phyloP scores from a whole-genome alignment of 441 rosid genomes.

The Croton setiger region DNA sequence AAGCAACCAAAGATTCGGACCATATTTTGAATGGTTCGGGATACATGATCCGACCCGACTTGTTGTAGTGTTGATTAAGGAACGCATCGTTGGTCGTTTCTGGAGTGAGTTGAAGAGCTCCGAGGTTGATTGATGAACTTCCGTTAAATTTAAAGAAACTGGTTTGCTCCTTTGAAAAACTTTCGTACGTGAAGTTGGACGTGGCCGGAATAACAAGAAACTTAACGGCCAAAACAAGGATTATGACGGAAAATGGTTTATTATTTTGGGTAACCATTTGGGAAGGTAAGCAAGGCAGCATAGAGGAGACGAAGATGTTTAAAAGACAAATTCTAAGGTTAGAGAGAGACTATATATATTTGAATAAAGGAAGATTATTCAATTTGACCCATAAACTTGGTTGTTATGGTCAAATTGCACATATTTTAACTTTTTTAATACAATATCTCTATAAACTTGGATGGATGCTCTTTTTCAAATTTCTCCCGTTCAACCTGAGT shows the following conservation, averaged over 20 bases:
- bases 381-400: too few species aligned
- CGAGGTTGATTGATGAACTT: not conserved
- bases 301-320: too few species aligned
- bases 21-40: slow-evolving; percentile 35
- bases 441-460: too few species aligned
- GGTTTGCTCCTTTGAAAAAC: not conserved
- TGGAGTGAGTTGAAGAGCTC: slow-evolving; percentile 18
- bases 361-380: too few species aligned
- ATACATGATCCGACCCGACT: slow-evolving; percentile 43
- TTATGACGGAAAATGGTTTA: not conserved
- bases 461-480: too few species aligned
- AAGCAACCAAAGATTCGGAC: slow-evolving; percentile 24
- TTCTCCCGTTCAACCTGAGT: too few species aligned
- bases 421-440: too few species aligned
- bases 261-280: not conserved
- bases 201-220: not conserved
- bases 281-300: too few species aligned
- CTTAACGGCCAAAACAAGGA: not conserved
- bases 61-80: slow-evolving; percentile 14
- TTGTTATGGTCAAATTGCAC: too few species aligned
- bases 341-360: too few species aligned
- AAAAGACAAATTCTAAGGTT: too few species aligned
- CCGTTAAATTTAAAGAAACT: slow-evolving; percentile 3
- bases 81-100: slow-evolving; percentile 1
- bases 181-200: not conserved